Percentiles rank a stretch among this genome's conserved stretches.
Evolutionary conservation across 1,284 basidiomycete genomes (phyloP).

Genomic region (Ceratobasidium sp.): DNA sequence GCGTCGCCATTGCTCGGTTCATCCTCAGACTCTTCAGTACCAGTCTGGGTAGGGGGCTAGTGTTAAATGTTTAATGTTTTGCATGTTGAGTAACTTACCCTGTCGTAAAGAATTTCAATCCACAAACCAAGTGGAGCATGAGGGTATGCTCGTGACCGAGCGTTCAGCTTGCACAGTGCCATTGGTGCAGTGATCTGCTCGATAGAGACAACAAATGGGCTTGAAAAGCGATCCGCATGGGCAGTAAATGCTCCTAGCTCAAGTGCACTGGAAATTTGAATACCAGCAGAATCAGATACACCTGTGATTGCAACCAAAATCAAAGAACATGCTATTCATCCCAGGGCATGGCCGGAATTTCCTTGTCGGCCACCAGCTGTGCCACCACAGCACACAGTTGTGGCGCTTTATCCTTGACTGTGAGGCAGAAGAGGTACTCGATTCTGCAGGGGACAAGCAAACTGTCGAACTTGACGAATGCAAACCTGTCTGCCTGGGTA

Average conservation of each 20-base stretch:
- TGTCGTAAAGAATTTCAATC: conserved; percentile 7
- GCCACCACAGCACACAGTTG: conserved; percentile 47
- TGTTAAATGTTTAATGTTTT: background rate
- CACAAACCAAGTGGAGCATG: background rate
- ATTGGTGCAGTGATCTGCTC: conserved; percentile 10
- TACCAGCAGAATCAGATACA: too few species aligned
- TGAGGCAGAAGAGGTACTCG: conserved; percentile 3
- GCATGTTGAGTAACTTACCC: background rate
- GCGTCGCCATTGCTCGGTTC: background rate
- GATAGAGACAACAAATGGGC: background rate
- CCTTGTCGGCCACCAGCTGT: conserved; percentile 45
- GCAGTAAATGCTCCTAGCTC: conserved; percentile 9
- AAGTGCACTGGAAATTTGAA: background rate
- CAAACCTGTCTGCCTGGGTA: conserved; percentile 1
- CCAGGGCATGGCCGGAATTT: conserved; percentile 53
- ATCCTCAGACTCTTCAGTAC: background rate
- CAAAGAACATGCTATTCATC: conserved; percentile 51
- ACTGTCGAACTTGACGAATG: background rate
- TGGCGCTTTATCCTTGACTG: conserved; percentile 39
- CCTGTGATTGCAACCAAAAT: too few species aligned
- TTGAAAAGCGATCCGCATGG: background rate
- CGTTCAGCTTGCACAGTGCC: background rate
- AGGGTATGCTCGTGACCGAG: background rate
- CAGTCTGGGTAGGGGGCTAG: background rate
- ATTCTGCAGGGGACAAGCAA: background rate